Base-by-base conservation (phyloP, 2,329 filamentous ascomycete species). In the Hymenoscyphus scutula region DNA sequence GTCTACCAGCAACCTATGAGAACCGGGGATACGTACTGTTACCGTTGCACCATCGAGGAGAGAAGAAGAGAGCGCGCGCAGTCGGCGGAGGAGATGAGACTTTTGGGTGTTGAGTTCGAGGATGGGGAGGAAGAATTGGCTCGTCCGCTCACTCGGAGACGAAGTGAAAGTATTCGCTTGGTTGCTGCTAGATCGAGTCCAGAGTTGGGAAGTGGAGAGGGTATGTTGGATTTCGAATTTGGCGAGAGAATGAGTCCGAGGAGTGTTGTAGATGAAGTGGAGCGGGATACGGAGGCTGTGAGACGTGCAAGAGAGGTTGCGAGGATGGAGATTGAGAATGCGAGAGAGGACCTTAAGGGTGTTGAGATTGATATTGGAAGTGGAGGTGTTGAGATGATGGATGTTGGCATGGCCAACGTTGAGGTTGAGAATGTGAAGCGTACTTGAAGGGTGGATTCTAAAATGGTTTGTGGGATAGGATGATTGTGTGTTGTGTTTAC, bases 221-320 rank as follows among this genome's bases (percentile, higher is more conserved):
- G 25, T 38, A 23, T 13, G 15, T 23, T n/a, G 17, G 25, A 17
- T 5, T 10, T 5, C 37, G 34, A 15, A 48, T 27, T 7, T 1
- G 37, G 29, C 30, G 17, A 27, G 34, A 38, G 55, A 5, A n/a
- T 4, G 32, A 8, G 30, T 41, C 30, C 41, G 19, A 57, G 34
- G 2, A 30, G 8, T 25, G n/a, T 27, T 19, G 23, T 57, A 1
- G 34, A 38, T 38, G 55, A 37, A 30, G 37, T 57, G 25, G 55
- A 57, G 55, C 37, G 55, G 34, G 55, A 25, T 57, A 37, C 37
- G 8, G 55, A 57, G 55, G 32, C 10, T 13, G 23, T 48, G n/a
- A 48, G 30, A 15, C 19, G 37, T 1, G 11, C 23, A 10, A 25
- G 19, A n/a, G 34, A 38, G 32, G 19, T 5, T 19, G 55, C 15